These are phyloP conservation scores for Saprolegnia parasitica DNA, from an alignment of 352 stramenopile species.

Conservation along the genomic window DNA sequence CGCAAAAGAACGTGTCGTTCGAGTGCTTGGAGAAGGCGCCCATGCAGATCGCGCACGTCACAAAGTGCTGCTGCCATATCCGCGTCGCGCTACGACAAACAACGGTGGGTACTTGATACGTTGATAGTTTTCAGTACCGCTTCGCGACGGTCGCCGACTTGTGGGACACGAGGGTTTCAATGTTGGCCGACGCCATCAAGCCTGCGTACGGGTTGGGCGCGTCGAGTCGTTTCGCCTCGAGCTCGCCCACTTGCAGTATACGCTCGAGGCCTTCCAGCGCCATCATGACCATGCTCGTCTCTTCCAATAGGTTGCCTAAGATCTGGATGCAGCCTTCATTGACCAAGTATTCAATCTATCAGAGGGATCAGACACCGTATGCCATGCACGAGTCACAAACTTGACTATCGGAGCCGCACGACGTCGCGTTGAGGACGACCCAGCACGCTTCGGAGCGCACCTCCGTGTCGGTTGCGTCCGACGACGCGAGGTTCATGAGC, in stretches of 20 bases:
- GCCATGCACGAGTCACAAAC: too few relatives aligned
- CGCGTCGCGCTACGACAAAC: slow-evolving; percentile 54
- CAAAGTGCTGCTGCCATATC: slow-evolving; percentile 98
- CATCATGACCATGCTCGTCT: slow-evolving; percentile 99
- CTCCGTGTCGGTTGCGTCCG: slow-evolving; percentile 90
- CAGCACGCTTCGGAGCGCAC: slow-evolving; percentile 98
- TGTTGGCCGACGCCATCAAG: slow-evolving; percentile 86
- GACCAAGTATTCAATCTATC: slow-evolving; percentile 80
- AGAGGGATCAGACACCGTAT: too few relatives aligned
- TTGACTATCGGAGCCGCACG: slow-evolving; percentile 95
- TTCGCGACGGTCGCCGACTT: slow-evolving; percentile 94
- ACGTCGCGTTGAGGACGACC: slow-evolving; percentile 98
- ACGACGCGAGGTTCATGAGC: slow-evolving; percentile 91
- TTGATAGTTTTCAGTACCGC: slow-evolving; percentile 38
- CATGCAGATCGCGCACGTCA: slow-evolving; percentile 96
- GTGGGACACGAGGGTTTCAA: slow-evolving; percentile 91
- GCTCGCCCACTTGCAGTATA: slow-evolving; percentile 94
- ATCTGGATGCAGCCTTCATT: slow-evolving; percentile 86
- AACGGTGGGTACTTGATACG: neutral
- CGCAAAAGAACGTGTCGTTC: slow-evolving; percentile 94
- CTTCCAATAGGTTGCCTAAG: slow-evolving; percentile 89
- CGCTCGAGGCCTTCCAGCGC: slow-evolving; percentile 95
- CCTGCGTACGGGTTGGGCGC: slow-evolving; percentile 85
- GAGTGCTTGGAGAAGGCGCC: slow-evolving; percentile 93
- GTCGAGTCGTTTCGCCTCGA: slow-evolving; percentile 79